phyloP scores from a whole-genome alignment of 768 basidiomycete species.

The Paxillus rubicundulus region DNA sequence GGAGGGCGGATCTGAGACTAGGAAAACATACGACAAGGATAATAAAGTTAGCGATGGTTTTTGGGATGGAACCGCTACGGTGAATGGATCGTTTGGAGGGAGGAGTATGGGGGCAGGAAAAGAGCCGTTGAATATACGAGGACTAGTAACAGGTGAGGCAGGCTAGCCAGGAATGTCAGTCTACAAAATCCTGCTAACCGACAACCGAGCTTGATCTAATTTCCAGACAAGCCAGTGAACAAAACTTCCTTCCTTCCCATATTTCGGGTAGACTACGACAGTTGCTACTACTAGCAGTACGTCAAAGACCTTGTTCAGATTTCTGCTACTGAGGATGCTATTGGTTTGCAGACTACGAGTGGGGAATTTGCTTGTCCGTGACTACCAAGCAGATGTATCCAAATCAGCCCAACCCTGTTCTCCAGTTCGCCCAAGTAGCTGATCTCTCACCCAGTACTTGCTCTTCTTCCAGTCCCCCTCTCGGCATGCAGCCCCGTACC shows the following conservation, averaged over 20 bases:
- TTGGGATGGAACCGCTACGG: background rate
- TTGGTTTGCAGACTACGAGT: no score
- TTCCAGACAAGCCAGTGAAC: no score
- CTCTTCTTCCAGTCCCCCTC: background rate
- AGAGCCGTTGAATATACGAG: background rate
- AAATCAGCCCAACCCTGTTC: background rate
- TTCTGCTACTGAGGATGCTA: no score
- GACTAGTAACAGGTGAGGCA: background rate
- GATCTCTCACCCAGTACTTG: background rate
- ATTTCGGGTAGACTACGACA: no score
- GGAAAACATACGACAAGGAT: slow-evolving; percentile 22
- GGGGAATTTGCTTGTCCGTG: no score
- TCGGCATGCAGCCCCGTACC: background rate
- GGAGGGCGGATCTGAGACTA: slow-evolving; percentile 12
- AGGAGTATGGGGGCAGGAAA: background rate
- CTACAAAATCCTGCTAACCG: background rate
- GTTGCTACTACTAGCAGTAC: no score
- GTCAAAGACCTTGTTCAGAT: no score
- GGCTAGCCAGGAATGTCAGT: no score
- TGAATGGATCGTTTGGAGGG: background rate
- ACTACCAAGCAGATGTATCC: no score
- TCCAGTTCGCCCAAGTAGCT: background rate
- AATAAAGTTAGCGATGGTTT: background rate
- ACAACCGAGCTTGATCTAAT: background rate
- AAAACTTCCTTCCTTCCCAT: no score